phyloP scores from a whole-genome alignment of 176 grass and related monocot species.

The Musa troglodytarum region DNA sequence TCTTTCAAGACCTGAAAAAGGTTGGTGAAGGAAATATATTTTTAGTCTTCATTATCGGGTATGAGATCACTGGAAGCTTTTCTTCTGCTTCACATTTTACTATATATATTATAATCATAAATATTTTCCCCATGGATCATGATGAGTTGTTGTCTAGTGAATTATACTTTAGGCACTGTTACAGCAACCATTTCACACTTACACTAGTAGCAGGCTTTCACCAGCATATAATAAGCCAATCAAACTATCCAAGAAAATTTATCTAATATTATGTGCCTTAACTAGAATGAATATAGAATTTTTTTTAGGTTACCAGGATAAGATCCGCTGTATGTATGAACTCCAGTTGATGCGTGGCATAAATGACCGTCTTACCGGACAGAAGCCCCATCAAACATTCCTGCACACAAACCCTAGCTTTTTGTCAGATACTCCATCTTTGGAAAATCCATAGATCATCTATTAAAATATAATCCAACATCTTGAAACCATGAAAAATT shows the following conservation, averaged over 20 bases:
- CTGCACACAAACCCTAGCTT: slow-evolving; percentile 23
- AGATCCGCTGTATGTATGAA: slow-evolving; percentile 62
- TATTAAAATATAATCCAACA: too few species aligned
- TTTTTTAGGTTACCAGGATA: slow-evolving; percentile 60
- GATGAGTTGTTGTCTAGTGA: too few species aligned
- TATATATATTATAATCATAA: not conserved
- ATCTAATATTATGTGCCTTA: not conserved
- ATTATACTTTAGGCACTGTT: too few species aligned
- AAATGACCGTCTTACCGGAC: slow-evolving; percentile 68
- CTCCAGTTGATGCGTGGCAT: slow-evolving; percentile 84
- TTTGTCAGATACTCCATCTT: not conserved
- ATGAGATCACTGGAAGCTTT: too few species aligned
- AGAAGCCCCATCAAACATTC: slow-evolving; percentile 60
- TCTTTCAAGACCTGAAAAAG: slow-evolving; percentile 61
- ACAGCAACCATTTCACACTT: not conserved
- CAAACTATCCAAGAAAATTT: slow-evolving; percentile 1
- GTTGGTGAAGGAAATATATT: not conserved
- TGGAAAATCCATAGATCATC: not conserved
- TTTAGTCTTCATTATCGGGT: not conserved
- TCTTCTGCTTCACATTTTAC: not conserved
- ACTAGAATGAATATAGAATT: not conserved
- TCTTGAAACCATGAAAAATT: too few species aligned
- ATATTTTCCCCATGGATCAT: too few species aligned
- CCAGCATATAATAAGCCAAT: not conserved
- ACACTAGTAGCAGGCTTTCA: not conserved